Evolutionary conservation across 345 rosid species (phyloP), one percentile per base, ranked within the genome.

Genomic region (Hibiscus trionum): DNA sequence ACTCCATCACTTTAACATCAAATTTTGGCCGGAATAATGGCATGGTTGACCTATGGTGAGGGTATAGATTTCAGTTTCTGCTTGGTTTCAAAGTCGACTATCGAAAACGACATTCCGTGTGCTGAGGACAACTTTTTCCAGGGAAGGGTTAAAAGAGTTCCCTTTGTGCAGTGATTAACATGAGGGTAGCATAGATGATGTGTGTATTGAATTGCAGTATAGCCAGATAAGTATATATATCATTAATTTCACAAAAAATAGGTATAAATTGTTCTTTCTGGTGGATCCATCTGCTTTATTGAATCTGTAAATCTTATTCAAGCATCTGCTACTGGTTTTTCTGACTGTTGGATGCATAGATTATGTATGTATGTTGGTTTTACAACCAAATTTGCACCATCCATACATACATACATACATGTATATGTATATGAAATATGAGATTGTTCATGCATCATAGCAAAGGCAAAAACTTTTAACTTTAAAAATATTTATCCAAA

Each of bases 251-350:
- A 68, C 69, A 68, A 50, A 71, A 31, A 61, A 27, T 52, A 50
- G 6, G 42, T 50, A 50, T 4, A 58, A 65, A 31, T 47, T 61
- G 61, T 55, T 44, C n/a, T 50, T 53, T n/a, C 24, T 15, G 35
- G 75, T 58, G 50, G 69, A 37, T 71, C 49, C 35, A 39, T 65
- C 17, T 55, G 70, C 27, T 53, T 29, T 21, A 42, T 55, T 69
- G 66, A 75, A 69, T 67, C 69, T 79, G 79, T 73, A 79, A 76
- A 76, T 72, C 39, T 50, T 10, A 16, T 17, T 47, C 47, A 62
- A 35, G 63, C 35, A 17, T 69, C 7, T 56, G 39, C 14, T 31
- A 26, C 64, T 53, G 56, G n/a, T 5, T 50, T 44, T 44, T 44
- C 14, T 37, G 10, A 7, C 44, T 8, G 44, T 39, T 39, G 2